Conservation (phyloP, 148 eudicot genomes). For the Silene latifolia region DNA sequence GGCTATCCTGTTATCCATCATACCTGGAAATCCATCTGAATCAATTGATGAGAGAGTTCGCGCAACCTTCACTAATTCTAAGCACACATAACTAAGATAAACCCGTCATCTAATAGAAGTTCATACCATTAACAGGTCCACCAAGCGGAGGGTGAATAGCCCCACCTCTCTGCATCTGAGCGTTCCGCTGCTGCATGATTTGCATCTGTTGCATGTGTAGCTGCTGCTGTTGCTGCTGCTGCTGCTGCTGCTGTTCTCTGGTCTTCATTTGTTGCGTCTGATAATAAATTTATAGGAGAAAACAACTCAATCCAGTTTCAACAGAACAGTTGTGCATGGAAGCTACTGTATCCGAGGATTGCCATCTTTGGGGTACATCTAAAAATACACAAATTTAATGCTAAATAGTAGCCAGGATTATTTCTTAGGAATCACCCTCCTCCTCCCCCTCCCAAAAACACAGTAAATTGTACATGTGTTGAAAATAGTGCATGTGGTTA, state of each 20-base stretch:
- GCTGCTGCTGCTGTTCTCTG: slow-evolving; percentile 72
- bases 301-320: slow-evolving; percentile 2
- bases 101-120: slow-evolving; percentile 49
- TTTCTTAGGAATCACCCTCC: neutral
- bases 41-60: slow-evolving; percentile 60
- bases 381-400: neutral
- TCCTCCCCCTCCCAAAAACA: neutral
- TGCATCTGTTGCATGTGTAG: slow-evolving; percentile 87
- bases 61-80: slow-evolving; percentile 47
- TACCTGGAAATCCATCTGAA: slow-evolving; percentile 56
- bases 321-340: neutral
- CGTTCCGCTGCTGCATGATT: slow-evolving; percentile 88
- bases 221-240: slow-evolving; percentile 67
- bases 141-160: slow-evolving; percentile 80
- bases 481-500: neutral
- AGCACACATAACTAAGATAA: slow-evolving; percentile 46
- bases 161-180: slow-evolving; percentile 91
- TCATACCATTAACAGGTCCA: slow-evolving; percentile 62
- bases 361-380: neutral
- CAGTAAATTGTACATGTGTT: too few relatives aligned
- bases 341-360: neutral
- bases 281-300: slow-evolving; percentile 13
- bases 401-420: neutral
- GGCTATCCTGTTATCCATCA: slow-evolving; percentile 89
- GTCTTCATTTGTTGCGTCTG: slow-evolving; percentile 92